Base-by-base conservation (phyloP, 1,284 basidiomycete species). In the Ganoderma lucidum region DNA sequence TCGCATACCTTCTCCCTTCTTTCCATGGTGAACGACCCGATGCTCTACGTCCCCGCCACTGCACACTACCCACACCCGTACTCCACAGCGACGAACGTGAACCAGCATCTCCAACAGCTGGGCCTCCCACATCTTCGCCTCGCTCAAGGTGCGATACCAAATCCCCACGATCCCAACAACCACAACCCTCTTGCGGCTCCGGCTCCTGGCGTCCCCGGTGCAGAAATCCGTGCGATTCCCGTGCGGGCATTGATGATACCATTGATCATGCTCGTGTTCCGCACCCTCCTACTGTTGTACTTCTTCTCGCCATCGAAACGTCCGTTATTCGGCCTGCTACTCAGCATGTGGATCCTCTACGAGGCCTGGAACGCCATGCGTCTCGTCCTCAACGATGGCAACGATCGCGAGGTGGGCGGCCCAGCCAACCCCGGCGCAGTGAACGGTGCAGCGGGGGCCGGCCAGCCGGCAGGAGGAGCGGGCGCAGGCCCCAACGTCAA, bases 271-370 rank as follows among this genome's bases (percentile, higher is more conserved):
- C 84, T 94, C 37, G 70, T 87, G 19, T 83, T 94, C 76, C 89
- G 93, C 62, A 93, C 90, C 0, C 75, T 88, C 17, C 83, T 95
- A 17, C 81, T 95, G 53, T 83, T 95, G 6, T 94, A 93, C 77
- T 93, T 95, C 80, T 90, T 95, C 75, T 90, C 90, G 2, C 93
- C 93, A 0, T 87, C 91, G 3, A 85, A 91, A 72, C 91, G 92
- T 70, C 93, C 93, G 1, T 76, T 94, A 15, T 87, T 94, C 69
- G 89, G 89, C 30, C 71, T 92, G 32, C 79, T 93, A 63, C 84
- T 95, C 42, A 80, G 90, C 28, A 86, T 83, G 5, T 94, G 91
- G 90, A 87, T 93, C 75, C 69, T 91, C 17, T 95, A 93, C 77
- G 93, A 94, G 79, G 88, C 92, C 32, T 93, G 90, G 90, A 86